Evolutionary conservation across 306 rosid genomes (phyloP).

Genomic region (Pueraria montana): DNA sequence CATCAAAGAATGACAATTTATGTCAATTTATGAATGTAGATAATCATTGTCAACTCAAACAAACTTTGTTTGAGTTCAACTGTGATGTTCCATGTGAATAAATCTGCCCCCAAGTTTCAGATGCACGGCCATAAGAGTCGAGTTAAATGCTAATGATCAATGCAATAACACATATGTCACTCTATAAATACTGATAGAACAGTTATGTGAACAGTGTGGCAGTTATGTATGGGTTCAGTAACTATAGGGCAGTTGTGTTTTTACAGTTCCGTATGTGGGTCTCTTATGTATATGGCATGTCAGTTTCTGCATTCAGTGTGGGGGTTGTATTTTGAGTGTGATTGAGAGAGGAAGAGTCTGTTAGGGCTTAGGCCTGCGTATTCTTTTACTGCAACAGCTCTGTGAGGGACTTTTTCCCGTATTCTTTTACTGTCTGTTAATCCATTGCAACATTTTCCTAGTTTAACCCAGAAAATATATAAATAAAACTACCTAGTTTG

Average conservation of each 20-base stretch:
- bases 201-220: background rate
- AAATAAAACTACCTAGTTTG: background rate
- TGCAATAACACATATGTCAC: background rate
- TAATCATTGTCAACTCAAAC: conserved; percentile 8
- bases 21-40: conserved; percentile 19
- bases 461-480: background rate
- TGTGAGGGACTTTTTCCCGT: background rate
- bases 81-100: background rate
- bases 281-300: background rate
- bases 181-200: background rate
- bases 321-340: background rate
- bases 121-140: background rate
- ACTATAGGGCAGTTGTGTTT: background rate
- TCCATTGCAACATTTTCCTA: background rate
- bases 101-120: conserved; percentile 15
- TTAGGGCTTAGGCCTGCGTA: background rate
- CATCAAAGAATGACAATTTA: background rate
- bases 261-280: background rate
- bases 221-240: background rate
- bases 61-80: background rate
- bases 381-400: background rate
- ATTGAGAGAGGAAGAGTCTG: background rate
- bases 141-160: background rate
- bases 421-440: background rate
- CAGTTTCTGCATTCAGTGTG: background rate